Conservation (phyloP, 768 basidiomycete genomes). For the Hebeloma cylindrosporum region DNA sequence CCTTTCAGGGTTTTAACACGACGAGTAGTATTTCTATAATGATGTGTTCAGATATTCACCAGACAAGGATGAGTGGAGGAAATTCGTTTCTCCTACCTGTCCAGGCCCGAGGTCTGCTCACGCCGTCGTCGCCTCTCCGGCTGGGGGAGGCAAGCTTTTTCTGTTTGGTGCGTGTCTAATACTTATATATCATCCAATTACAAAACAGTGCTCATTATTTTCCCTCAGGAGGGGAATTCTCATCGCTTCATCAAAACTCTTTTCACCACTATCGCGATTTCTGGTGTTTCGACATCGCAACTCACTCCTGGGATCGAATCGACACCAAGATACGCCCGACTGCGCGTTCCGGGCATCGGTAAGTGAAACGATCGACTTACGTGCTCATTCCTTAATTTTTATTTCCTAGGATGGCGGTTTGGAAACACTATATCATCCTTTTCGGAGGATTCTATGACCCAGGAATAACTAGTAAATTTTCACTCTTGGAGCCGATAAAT, state of each 20-base stretch:
- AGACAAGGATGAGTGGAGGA: conserved; percentile 91
- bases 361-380: too few relatives aligned
- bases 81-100: conserved; percentile 79
- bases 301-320: conserved; percentile 83
- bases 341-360: conserved; percentile 84
- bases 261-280: conserved; percentile 91
- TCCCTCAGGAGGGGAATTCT: conserved; percentile 78
- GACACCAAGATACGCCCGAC: conserved; percentile 82
- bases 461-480: conserved; percentile 66
- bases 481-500: background rate
- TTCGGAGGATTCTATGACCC: conserved; percentile 94
- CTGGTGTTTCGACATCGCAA: conserved; percentile 81
- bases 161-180: conserved; percentile 58
- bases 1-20: background rate
- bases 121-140: conserved; percentile 70
- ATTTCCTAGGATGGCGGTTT: conserved; percentile 70
- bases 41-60: conserved; percentile 87
- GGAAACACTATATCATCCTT: conserved; percentile 84
- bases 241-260: conserved; percentile 75
- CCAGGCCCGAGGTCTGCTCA: conserved; percentile 90
- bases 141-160: conserved; percentile 84
- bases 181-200: background rate
- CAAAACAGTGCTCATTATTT: conserved; percentile 3
- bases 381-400: background rate
- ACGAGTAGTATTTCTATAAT: conserved; percentile 74